Evolutionary conservation across 2,329 filamentous ascomycete genomes (phyloP).

Genomic region (Cladorrhinum sp.): DNA sequence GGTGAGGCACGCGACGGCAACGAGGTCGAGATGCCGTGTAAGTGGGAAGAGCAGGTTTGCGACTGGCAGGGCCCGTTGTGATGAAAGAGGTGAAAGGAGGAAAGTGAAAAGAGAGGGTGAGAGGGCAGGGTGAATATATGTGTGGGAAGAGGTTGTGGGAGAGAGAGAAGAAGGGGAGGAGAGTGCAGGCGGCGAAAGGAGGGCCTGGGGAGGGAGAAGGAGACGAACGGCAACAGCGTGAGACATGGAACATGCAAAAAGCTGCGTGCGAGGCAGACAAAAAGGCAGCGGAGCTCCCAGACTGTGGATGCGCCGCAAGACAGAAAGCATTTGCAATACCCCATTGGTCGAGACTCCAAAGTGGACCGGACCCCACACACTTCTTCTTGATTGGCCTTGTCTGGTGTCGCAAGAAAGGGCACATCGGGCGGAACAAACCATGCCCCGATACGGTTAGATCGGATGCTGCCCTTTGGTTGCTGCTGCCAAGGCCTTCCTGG

Average conservation of each 20-base stretch:
- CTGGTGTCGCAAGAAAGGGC: slow-evolving; percentile 7
- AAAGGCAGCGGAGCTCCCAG: slow-evolving; percentile 24
- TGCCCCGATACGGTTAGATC: slow-evolving; percentile 22
- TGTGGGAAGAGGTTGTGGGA: slow-evolving; percentile 6
- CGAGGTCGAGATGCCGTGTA: slow-evolving; percentile 11
- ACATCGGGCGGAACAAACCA: slow-evolving; percentile 22
- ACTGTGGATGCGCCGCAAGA: slow-evolving; percentile 22
- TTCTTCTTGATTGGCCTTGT: slow-evolving; percentile 12
- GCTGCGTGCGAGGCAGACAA: slow-evolving; percentile 25
- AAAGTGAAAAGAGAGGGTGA: background rate
- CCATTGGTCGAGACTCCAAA: slow-evolving; percentile 20
- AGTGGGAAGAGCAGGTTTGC: slow-evolving; percentile 3
- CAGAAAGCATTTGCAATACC: slow-evolving; percentile 9
- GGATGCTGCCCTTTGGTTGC: slow-evolving; percentile 24
- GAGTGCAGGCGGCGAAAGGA: slow-evolving; percentile 24
- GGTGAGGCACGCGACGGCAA: slow-evolving; percentile 16
- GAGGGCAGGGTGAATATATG: slow-evolving; percentile 6
- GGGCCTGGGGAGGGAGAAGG: slow-evolving; percentile 24
- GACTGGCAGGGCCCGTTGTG: background rate
- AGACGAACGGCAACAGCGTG: slow-evolving; percentile 23
- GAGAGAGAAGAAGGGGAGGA: slow-evolving; percentile 25
- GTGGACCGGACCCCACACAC: slow-evolving; percentile 6
- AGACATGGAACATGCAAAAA: slow-evolving; percentile 21
- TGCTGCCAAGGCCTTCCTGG: slow-evolving; percentile 16
- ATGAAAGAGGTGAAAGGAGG: background rate